A percentile compares a stretch with the other conserved stretches of the same genome.
phyloP scores from a whole-genome alignment of 345 rosid genomes.

The Euclidium syriacum region DNA sequence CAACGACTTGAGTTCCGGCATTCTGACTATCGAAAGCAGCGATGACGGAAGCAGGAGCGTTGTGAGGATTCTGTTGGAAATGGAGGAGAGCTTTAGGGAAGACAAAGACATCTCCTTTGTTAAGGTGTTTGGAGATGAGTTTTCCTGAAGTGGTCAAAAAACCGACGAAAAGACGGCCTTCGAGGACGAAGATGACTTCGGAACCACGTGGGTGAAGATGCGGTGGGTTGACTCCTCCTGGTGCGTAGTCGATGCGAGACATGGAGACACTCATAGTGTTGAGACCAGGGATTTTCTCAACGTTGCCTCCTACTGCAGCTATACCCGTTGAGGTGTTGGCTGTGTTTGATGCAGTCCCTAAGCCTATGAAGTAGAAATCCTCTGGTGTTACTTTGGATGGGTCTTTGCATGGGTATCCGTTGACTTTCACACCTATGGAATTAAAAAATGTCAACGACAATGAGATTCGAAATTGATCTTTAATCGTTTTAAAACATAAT shows the following conservation, averaged over 20 bases:
- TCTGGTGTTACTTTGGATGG: slow-evolving; percentile 24
- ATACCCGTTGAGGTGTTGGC: slow-evolving; percentile 20
- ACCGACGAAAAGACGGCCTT: slow-evolving; percentile 50
- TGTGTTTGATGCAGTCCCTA: slow-evolving; percentile 21
- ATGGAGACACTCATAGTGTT: slow-evolving; percentile 33
- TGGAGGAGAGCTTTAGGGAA: slow-evolving; percentile 56
- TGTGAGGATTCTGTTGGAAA: slow-evolving; percentile 47
- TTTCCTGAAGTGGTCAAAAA: slow-evolving; percentile 47
- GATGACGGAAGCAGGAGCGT: slow-evolving; percentile 38
- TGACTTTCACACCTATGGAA: slow-evolving; percentile 25
- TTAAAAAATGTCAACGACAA: background rate
- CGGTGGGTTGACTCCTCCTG: slow-evolving; percentile 46
- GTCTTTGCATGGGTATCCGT: slow-evolving; percentile 35
- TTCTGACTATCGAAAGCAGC: slow-evolving; percentile 58
- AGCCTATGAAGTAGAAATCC: slow-evolving; percentile 30
- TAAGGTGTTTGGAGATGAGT: slow-evolving; percentile 43
- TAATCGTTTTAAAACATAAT: too few species aligned
- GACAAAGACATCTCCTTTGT: slow-evolving; percentile 49
- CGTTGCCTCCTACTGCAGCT: slow-evolving; percentile 24
- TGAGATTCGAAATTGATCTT: background rate
- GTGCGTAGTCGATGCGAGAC: slow-evolving; percentile 44
- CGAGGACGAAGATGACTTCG: slow-evolving; percentile 47
- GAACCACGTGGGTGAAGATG: slow-evolving; percentile 44
- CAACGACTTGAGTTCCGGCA: slow-evolving; percentile 49
- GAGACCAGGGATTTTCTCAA: slow-evolving; percentile 34